Percentiles rank a stretch among this genome's conserved stretches.
Conservation (phyloP, 2,329 filamentous ascomycete genomes). For the Alternaria sp. region DNA sequence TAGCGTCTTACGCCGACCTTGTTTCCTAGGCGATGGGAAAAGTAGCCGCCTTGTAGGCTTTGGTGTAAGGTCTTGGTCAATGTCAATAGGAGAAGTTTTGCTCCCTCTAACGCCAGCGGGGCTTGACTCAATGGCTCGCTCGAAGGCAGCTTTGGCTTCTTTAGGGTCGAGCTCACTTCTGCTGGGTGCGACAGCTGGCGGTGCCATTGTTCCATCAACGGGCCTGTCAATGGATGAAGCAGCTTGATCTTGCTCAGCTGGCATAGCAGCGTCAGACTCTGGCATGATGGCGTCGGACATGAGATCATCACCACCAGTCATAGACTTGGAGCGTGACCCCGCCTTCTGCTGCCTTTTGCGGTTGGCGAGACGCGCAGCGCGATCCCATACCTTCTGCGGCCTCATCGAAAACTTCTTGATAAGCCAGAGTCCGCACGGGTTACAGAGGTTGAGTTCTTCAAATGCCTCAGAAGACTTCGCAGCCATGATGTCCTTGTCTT, state of each 20-base stretch:
- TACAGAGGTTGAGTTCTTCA: constrained; percentile 80
- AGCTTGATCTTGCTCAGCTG: constrained; percentile 17
- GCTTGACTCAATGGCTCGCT: constrained; percentile 66
- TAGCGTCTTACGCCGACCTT: constrained; percentile 66
- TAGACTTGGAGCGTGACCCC: constrained; percentile 49
- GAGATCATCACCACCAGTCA: constrained; percentile 55
- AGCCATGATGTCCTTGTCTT: constrained; percentile 62
- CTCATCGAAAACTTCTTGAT: constrained; percentile 86
- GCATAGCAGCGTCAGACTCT: constrained; percentile 35
- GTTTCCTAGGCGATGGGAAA: constrained; percentile 77
- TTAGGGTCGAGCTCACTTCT: constrained; percentile 19
- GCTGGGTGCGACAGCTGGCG: constrained; percentile 9
- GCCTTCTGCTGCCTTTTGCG: constrained; percentile 37
- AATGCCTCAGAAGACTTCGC: constrained; percentile 54
- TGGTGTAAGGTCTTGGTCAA: constrained; percentile 60
- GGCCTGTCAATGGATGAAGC: constrained; percentile 16
- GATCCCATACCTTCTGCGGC: constrained; percentile 81
- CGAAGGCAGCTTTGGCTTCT: constrained; percentile 49
- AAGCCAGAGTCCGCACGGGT: constrained; percentile 95
- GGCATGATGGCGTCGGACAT: constrained; percentile 40
- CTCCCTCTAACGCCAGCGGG: constrained; percentile 60
- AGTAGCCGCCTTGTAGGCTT: constrained; percentile 72
- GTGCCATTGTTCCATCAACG: constrained; percentile 18
- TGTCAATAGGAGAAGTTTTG: constrained; percentile 56
- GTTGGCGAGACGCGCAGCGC: constrained; percentile 50